Percentiles rank a stretch among this genome's conserved stretches.
Conservation (phyloP, 352 stramenopile genomes). For the Phytopythium mirpurense region DNA sequence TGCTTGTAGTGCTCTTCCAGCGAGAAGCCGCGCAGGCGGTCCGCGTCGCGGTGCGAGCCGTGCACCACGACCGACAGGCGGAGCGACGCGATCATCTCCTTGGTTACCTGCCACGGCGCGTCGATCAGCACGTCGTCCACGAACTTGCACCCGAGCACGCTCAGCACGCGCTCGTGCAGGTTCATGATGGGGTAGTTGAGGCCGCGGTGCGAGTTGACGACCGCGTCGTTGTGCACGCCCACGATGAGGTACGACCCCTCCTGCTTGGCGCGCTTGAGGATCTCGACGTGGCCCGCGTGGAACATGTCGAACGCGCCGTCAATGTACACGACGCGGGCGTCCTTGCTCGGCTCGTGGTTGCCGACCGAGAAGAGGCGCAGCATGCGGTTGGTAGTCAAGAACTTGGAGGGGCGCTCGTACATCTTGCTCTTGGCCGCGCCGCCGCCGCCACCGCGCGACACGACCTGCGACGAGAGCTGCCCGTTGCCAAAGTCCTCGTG, state of each 20-base stretch:
- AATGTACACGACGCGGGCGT: conserved; percentile 96
- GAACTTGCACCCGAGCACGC: conserved; percentile 94
- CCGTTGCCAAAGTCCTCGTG: conserved; percentile 77
- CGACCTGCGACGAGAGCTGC: conserved; percentile 71
- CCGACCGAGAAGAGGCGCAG: conserved; percentile 89
- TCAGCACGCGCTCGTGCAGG: conserved; percentile 96
- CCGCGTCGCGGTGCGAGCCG: conserved; percentile 80
- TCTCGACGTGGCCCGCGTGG: conserved; percentile 96
- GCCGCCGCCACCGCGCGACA: no score
- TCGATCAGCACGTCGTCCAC: conserved; percentile 99
- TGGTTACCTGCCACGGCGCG: conserved; percentile 92
- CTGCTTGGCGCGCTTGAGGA: conserved; percentile 91
- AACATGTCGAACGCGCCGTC: conserved; percentile 99
- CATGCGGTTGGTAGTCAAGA: conserved; percentile 96
- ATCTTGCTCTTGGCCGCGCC: conserved; percentile 28
- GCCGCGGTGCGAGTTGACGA: conserved; percentile 87
- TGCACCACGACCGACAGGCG: conserved; percentile 82
- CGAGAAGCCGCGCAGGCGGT: conserved; percentile 49
- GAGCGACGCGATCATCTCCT: conserved; percentile 95
- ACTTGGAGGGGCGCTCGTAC: conserved; percentile 87
- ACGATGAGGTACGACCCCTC: conserved; percentile 96
- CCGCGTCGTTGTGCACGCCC: conserved; percentile 93
- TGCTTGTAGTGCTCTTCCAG: conserved; percentile 79
- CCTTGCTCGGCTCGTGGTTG: conserved; percentile 84
- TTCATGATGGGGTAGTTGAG: conserved; percentile 98